These are phyloP conservation scores for Eucalyptus melliodora DNA, from an alignment of 345 rosid genomes.

Conservation along the genomic window DNA sequence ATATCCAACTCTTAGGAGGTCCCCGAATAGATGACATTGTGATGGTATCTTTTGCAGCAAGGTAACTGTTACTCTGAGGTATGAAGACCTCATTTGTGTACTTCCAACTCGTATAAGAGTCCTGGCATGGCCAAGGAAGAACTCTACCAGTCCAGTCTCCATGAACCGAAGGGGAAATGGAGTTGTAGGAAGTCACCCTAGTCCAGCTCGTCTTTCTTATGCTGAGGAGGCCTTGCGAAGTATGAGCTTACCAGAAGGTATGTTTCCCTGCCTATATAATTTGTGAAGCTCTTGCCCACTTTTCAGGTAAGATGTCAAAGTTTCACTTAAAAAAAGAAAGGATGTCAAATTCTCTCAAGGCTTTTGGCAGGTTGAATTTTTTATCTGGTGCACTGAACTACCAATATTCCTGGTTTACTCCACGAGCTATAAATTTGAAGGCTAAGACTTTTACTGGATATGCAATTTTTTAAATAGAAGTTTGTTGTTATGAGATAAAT, in stretches of 20 bases:
- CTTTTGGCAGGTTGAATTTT: not conserved
- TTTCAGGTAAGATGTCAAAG: not conserved
- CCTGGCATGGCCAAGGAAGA: constrained; percentile 75
- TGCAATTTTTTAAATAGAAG: not conserved
- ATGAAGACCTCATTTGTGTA: constrained; percentile 60
- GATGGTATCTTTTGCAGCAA: constrained; percentile 44
- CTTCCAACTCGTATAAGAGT: constrained; percentile 79
- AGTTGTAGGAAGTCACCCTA: constrained; percentile 10
- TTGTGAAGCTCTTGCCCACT: not conserved
- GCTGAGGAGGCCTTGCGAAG: constrained; percentile 83
- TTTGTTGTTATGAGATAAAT: not conserved
- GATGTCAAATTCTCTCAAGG: not conserved
- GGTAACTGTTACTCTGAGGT: constrained; percentile 64
- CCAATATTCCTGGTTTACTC: not conserved
- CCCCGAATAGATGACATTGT: not conserved
- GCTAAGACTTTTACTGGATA: not conserved
- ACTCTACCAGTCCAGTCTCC: constrained; percentile 9
- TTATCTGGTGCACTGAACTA: not conserved
- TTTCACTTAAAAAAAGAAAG: not conserved
- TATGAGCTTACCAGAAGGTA: constrained; percentile 93
- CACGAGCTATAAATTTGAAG: not conserved
- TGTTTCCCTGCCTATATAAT: not conserved
- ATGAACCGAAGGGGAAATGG: constrained; percentile 12
- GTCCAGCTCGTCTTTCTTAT: constrained; percentile 55
- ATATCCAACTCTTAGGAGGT: not conserved